phyloP scores from a whole-genome alignment of 208 protist genomes.

The Polymyxa betae region DNA sequence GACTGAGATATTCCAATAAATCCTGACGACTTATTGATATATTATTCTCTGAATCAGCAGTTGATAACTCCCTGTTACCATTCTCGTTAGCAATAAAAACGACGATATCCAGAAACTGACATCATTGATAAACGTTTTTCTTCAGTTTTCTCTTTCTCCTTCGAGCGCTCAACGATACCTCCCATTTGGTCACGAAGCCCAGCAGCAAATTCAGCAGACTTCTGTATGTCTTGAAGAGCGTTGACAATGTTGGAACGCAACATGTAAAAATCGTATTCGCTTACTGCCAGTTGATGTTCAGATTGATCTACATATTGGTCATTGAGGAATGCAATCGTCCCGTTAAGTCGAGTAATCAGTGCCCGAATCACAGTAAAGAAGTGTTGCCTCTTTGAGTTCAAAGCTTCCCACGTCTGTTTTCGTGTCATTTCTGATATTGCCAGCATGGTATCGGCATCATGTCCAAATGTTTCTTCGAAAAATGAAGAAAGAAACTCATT shows the following conservation, averaged over 20 bases:
- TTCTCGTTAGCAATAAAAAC: not conserved
- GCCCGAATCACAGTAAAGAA: slow-evolving; percentile 49
- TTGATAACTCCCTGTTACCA: not conserved
- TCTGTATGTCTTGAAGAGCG: not conserved
- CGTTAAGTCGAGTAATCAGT: slow-evolving; percentile 20
- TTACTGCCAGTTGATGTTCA: not conserved
- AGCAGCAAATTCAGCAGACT: not conserved
- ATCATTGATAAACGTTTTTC: slow-evolving; percentile 26
- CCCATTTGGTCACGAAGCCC: not conserved
- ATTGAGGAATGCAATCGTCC: slow-evolving; percentile 13
- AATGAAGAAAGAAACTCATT: not conserved
- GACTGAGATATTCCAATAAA: not conserved
- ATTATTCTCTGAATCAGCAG: not conserved
- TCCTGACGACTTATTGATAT: not conserved
- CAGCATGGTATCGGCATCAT: slow-evolving; percentile 10
- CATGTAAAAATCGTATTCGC: slow-evolving; percentile 4
- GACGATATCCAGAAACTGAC: no score
- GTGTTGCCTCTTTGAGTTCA: not conserved
- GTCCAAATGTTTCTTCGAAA: not conserved
- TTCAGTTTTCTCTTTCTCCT: not conserved
- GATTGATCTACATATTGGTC: not conserved
- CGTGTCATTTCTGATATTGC: not conserved
- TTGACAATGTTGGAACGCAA: not conserved
- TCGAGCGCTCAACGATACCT: not conserved
- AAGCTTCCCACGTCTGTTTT: slow-evolving; percentile 26